Conservation (phyloP, 805 yeast species). For the Pichia cabralensis region DNA sequence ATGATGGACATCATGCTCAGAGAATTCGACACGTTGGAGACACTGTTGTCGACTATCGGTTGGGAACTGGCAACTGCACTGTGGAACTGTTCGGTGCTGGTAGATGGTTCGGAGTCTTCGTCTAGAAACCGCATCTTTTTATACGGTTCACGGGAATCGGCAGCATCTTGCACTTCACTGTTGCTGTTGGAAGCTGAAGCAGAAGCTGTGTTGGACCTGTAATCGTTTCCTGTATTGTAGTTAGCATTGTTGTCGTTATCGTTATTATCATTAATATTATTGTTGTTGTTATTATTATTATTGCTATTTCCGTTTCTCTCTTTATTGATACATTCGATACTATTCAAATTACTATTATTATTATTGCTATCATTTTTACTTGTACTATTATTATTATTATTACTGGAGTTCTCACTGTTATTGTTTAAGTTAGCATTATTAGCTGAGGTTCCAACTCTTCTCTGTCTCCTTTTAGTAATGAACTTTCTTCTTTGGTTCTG, state of each 20-base stretch:
- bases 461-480: slow-evolving; percentile 10
- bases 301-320: background rate
- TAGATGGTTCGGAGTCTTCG: no score
- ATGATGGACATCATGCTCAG: no score
- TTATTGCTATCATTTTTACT: background rate
- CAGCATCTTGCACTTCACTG: no score
- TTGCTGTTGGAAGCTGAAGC: no score
- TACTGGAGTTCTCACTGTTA: background rate
- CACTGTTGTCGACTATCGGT: no score
- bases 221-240: background rate
- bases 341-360: background rate
- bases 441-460: slow-evolving; percentile 3
- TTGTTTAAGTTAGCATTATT: background rate
- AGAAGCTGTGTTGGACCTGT: no score
- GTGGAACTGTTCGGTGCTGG: no score
- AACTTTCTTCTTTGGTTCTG: slow-evolving; percentile 9
- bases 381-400: background rate
- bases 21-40: no score
- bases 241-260: background rate
- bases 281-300: background rate
- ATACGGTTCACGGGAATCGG: background rate
- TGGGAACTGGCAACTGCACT: no score
- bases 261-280: background rate
- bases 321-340: no score
- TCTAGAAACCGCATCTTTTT: no score